Evolutionary conservation across 495 filamentous ascomycete species (phyloP).

Genomic region (Elasticomyces elasticus): DNA sequence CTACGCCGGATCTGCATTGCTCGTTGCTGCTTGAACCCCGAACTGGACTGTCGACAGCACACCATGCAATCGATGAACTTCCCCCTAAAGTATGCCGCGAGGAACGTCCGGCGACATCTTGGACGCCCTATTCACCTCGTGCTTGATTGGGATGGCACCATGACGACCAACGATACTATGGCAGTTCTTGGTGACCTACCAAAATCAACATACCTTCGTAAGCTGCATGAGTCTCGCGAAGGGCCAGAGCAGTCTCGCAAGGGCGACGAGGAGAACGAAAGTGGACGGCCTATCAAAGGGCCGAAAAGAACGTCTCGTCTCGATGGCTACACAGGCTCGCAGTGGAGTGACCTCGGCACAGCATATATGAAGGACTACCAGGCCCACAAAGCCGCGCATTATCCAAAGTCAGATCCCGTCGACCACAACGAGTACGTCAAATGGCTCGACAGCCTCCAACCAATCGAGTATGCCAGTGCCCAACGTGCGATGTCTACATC

Average conservation of each 20-base stretch:
- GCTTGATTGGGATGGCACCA: conserved; percentile 34
- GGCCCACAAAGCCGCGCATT: conserved; percentile 7
- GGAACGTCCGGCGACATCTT: too few relatives aligned
- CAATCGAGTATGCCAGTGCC: conserved; percentile 22
- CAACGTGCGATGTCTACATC: conserved; percentile 13
- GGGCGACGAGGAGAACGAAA: too few relatives aligned
- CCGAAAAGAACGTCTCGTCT: too few relatives aligned
- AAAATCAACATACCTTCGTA: not conserved
- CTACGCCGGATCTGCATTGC: too few relatives aligned
- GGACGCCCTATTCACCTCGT: conserved; percentile 23
- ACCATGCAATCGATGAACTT: too few relatives aligned
- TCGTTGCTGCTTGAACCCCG: too few relatives aligned
- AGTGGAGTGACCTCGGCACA: conserved; percentile 18
- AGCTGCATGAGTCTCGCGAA: too few relatives aligned
- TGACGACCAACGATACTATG: conserved; percentile 30
- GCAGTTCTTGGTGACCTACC: conserved; percentile 19
- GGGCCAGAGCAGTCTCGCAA: too few relatives aligned
- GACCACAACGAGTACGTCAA: conserved; percentile 10
- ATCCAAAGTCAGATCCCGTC: conserved; percentile 6
- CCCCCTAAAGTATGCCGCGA: too few relatives aligned
- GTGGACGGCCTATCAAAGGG: too few relatives aligned
- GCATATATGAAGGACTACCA: conserved; percentile 20
- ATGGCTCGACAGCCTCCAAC: conserved; percentile 19
- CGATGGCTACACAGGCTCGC: too few relatives aligned
- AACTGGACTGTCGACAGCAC: too few relatives aligned